A percentile compares a stretch with the other conserved stretches of the same genome.
These are phyloP conservation scores for Gonium pectorale DNA, from an alignment of 139 green algal species.

Conservation along the genomic window DNA sequence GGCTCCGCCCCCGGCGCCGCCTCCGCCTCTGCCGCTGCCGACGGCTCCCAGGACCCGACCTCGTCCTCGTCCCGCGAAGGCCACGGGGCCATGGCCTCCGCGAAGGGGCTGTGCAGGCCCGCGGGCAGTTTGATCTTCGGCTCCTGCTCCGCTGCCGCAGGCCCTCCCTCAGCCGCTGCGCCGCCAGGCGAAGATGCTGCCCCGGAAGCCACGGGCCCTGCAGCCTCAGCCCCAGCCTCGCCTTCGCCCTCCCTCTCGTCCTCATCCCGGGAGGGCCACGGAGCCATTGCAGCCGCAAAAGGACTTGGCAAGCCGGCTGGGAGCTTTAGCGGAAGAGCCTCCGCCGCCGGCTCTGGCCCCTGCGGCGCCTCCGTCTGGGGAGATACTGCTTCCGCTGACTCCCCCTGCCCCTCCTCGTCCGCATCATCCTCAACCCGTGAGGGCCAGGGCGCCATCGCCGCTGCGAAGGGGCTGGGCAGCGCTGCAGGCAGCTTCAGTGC, in stretches of 20 bases:
- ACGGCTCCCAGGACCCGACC: not conserved
- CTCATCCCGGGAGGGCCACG: conserved; percentile 1
- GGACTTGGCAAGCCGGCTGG: not conserved
- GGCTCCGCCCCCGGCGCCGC: not conserved
- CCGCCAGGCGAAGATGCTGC: too few species aligned
- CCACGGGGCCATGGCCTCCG: not conserved
- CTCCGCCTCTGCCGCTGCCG: not conserved
- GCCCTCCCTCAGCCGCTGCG: too few species aligned
- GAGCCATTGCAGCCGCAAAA: conserved; percentile 14
- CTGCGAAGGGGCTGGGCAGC: too few species aligned
- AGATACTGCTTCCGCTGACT: not conserved
- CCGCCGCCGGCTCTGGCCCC: not conserved
- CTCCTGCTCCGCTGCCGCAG: not conserved
- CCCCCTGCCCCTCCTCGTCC: not conserved
- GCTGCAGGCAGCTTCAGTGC: too few species aligned
- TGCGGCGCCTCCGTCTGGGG: not conserved
- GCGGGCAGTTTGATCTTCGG: not conserved
- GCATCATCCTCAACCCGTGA: not conserved
- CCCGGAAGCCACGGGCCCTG: too few species aligned
- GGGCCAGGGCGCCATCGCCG: not conserved
- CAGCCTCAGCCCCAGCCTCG: too few species aligned
- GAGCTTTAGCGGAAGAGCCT: not conserved
- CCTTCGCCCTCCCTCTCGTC: not conserved
- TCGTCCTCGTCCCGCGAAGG: not conserved
- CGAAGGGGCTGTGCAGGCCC: not conserved